phyloP scores from a whole-genome alignment of 352 stramenopile species.

The Pythium plurisporium region DNA sequence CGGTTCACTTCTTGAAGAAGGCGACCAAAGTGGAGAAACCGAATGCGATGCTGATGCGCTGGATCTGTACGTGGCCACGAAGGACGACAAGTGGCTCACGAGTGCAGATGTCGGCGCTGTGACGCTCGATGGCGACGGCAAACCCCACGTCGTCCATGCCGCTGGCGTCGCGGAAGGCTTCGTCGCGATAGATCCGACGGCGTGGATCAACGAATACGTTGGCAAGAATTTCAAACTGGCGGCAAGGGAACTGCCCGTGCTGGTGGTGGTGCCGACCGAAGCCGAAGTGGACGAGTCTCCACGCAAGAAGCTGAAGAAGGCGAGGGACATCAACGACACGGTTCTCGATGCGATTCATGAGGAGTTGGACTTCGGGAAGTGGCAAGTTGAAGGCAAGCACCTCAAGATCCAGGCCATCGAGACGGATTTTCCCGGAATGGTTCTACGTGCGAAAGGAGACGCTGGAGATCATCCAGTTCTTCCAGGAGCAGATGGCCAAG shows the following conservation, averaged over 20 bases:
- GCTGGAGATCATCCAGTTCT: slow-evolving; percentile 28
- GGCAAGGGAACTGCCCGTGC: neutral
- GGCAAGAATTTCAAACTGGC: neutral
- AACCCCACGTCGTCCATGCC: neutral
- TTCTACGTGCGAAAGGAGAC: slow-evolving; percentile 32
- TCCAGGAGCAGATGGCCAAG: slow-evolving; percentile 14
- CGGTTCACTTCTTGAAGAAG: neutral
- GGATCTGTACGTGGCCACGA: neutral
- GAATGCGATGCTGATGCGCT: neutral
- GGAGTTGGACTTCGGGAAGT: neutral
- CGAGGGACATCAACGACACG: neutral
- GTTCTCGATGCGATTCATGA: neutral
- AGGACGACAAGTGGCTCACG: slow-evolving; percentile 1
- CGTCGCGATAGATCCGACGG: neutral
- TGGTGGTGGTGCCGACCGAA: neutral
- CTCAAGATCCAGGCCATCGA: slow-evolving; percentile 22
- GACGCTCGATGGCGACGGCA: slow-evolving; percentile 13
- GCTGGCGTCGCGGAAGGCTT: neutral
- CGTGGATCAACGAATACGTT: neutral
- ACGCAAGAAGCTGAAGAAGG: neutral
- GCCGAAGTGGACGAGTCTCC: neutral
- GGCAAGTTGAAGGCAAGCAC: neutral
- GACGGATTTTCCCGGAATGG: slow-evolving; percentile 28
- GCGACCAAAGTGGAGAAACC: neutral
- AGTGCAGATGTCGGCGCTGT: neutral